phyloP scores from a whole-genome alignment of 2,329 filamentous ascomycete genomes.

The Colletotrichum navitas region DNA sequence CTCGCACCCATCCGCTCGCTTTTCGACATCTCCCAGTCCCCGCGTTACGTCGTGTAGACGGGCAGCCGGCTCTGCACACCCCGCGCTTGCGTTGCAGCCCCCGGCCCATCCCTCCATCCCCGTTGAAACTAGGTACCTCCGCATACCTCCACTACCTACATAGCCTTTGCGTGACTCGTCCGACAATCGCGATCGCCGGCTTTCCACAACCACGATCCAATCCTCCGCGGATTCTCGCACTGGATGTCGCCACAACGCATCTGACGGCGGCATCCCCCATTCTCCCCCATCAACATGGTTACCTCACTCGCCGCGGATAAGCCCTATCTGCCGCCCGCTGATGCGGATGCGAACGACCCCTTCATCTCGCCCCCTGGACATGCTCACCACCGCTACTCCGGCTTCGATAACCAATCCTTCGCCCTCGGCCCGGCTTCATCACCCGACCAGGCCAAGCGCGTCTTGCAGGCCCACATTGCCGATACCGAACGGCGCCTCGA shows the following conservation, averaged over 20 bases:
- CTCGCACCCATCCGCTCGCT: not conserved
- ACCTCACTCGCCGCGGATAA: constrained; percentile 59
- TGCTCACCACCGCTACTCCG: constrained; percentile 78
- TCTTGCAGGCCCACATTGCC: constrained; percentile 89
- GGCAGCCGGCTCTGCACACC: constrained; percentile 41
- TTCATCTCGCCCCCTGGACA: constrained; percentile 65
- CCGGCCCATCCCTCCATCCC: constrained; percentile 19
- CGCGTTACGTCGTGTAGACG: constrained; percentile 20
- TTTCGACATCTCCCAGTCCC: constrained; percentile 22
- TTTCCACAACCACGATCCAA: constrained; percentile 23
- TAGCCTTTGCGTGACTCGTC: constrained; percentile 21
- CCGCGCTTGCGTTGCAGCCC: constrained; percentile 29
- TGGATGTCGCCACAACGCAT: constrained; percentile 39
- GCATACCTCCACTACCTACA: not conserved
- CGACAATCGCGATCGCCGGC: constrained; percentile 21
- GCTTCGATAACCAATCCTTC: constrained; percentile 85
- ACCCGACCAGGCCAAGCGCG: constrained; percentile 87
- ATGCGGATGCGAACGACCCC: constrained; percentile 63
- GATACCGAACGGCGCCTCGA: constrained; percentile 94
- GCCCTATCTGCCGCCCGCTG: constrained; percentile 55
- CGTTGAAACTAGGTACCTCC: not conserved
- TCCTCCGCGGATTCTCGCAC: constrained; percentile 22
- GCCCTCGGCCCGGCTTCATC: constrained; percentile 82
- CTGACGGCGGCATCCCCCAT: constrained; percentile 39
- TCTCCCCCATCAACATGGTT: constrained; percentile 53